phyloP scores from a whole-genome alignment of 306 rosid genomes.

The Arachis hypogaea region DNA sequence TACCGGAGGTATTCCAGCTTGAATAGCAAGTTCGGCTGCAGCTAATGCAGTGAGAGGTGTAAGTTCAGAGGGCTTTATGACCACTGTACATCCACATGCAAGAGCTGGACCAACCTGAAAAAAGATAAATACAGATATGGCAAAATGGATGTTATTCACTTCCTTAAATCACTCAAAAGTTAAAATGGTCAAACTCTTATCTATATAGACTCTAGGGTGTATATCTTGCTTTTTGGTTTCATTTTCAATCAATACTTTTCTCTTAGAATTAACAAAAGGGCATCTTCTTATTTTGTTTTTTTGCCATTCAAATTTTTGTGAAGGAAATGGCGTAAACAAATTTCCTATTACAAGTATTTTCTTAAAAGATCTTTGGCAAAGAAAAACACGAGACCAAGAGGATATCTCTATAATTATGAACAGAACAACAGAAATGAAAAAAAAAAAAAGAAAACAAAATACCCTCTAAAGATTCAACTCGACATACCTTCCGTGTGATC shows the following conservation, averaged over 20 bases:
- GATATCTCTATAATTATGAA: background rate
- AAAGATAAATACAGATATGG: slow-evolving; percentile 34
- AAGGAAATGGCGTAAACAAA: background rate
- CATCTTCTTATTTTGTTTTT: background rate
- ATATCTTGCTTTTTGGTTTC: background rate
- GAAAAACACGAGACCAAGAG: background rate
- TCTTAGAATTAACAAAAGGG: background rate
- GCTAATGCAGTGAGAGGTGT: slow-evolving; percentile 99
- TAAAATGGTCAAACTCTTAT: slow-evolving; percentile 28
- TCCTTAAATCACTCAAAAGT: slow-evolving; percentile 24
- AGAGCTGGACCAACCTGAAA: slow-evolving; percentile 98
- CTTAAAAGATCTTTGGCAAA: background rate
- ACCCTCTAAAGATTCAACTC: slow-evolving; percentile 25
- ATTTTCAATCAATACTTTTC: background rate
- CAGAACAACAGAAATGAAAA: background rate
- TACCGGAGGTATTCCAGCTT: slow-evolving; percentile 97
- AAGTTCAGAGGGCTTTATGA: slow-evolving; percentile 93
- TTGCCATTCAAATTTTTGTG: background rate
- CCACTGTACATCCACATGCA: slow-evolving; percentile 96
- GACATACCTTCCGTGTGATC: slow-evolving; percentile 89
- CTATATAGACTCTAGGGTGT: background rate
- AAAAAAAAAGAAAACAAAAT: background rate
- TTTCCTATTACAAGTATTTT: background rate
- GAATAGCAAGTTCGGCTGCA: slow-evolving; percentile 91
- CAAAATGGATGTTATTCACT: slow-evolving; percentile 11